These are phyloP conservation scores for Talaromyces sp. DNA, from an alignment of 2,329 filamentous ascomycete species.

Conservation along the genomic window DNA sequence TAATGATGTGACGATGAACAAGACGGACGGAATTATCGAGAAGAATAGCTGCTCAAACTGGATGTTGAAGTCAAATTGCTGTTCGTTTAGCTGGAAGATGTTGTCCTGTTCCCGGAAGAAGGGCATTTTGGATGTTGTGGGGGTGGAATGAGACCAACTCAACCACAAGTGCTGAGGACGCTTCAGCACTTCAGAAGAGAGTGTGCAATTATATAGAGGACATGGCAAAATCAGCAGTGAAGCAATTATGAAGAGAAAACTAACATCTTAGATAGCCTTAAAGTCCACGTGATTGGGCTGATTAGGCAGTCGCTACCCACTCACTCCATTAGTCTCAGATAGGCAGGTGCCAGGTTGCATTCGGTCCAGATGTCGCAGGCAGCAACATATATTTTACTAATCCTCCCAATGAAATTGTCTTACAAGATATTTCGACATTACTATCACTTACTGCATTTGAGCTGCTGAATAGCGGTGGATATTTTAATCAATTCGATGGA, in stretches of 20 bases:
- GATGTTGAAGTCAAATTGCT: constrained; percentile 45
- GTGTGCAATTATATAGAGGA: background rate
- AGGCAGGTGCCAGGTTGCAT: background rate
- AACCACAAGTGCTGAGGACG: background rate
- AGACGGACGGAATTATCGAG: constrained; percentile 36
- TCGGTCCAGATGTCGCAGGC: background rate
- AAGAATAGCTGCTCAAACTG: constrained; percentile 47
- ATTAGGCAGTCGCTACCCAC: background rate
- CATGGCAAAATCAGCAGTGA: background rate
- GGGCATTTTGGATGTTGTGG: background rate
- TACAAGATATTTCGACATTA: background rate
- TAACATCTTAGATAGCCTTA: background rate
- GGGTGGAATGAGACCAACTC: background rate
- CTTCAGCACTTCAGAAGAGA: background rate
- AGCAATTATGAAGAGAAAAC: background rate
- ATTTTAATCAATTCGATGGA: background rate
- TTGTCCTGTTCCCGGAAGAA: background rate
- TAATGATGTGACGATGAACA: constrained; percentile 29
- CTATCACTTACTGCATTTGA: background rate
- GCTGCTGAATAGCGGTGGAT: background rate
- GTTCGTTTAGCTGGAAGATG: constrained; percentile 20
- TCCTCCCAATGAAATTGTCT: background rate
- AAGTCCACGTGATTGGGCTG: background rate
- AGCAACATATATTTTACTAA: background rate
- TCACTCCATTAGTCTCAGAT: background rate